Percentiles rank a stretch among this genome's conserved stretches.
Conservation (phyloP, 2,329 filamentous ascomycete species). For the Anthostomella pinea region DNA sequence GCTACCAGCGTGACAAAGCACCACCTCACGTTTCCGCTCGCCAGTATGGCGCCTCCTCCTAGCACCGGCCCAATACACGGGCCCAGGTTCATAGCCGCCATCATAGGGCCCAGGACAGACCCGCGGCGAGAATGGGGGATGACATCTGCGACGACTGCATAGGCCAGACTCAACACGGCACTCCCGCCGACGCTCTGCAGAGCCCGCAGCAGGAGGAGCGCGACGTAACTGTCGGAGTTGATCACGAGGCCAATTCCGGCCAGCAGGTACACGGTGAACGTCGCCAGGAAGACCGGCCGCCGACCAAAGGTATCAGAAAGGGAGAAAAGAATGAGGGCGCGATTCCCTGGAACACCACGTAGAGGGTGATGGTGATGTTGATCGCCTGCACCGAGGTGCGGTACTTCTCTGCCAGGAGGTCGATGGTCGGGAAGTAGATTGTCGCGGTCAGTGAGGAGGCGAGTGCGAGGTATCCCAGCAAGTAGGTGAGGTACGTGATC, state of each 20-base stretch:
- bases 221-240: conserved; percentile 6
- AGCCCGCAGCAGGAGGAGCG: conserved; percentile 8
- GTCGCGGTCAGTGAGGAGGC: conserved; percentile 11
- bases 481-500: conserved; percentile 1
- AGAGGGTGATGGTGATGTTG: conserved; percentile 39
- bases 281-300: conserved; percentile 40
- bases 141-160: conserved; percentile 13
- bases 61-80: conserved; percentile 12
- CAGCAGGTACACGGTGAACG: conserved; percentile 43
- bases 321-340: conserved; percentile 35
- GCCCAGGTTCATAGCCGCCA: conserved; percentile 5
- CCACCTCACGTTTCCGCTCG: conserved; percentile 6
- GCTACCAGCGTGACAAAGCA: conserved; percentile 10
- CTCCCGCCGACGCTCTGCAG: conserved; percentile 13
- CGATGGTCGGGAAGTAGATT: conserved; percentile 29
- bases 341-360: conserved; percentile 43
- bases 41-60: conserved; percentile 8
- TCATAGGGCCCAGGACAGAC: conserved; percentile 8
- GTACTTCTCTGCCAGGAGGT: conserved; percentile 20
- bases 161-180: conserved; percentile 5
- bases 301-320: conserved; percentile 29
- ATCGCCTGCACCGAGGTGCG: conserved; percentile 25
- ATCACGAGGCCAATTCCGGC: conserved; percentile 46
- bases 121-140: conserved; percentile 7
- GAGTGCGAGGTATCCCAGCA: conserved; percentile 7